Percentiles rank a stretch among this genome's conserved stretches.
Conservation (phyloP, 2,329 filamentous ascomycete genomes). For the Stagonosporopsis rhizophila region DNA sequence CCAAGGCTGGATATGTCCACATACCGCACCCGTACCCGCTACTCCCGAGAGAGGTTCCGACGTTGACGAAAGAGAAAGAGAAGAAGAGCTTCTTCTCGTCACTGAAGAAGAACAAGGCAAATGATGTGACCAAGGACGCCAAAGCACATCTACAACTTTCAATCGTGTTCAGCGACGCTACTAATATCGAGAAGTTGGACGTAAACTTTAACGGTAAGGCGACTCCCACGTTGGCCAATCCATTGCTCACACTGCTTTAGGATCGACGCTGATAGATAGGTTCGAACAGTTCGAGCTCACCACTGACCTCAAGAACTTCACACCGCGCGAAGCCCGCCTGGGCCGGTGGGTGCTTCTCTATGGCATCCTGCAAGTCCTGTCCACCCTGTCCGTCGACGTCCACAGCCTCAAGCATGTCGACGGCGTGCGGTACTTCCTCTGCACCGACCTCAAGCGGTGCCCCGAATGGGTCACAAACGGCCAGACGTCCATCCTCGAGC, state of each 20-base stretch:
- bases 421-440: conserved; percentile 51
- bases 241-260: conserved; percentile 21
- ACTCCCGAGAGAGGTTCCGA: conserved; percentile 56
- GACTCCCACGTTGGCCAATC: neutral
- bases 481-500: conserved; percentile 37
- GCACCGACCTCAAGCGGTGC: conserved; percentile 47
- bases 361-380: conserved; percentile 52
- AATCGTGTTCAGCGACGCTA: conserved; percentile 51
- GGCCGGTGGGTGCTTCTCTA: conserved; percentile 55
- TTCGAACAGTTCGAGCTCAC: conserved; percentile 52
- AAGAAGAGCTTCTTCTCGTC: conserved; percentile 43
- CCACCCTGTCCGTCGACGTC: conserved; percentile 52
- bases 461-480: conserved; percentile 47
- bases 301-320: conserved; percentile 39
- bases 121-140: conserved; percentile 42
- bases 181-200: conserved; percentile 50
- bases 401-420: conserved; percentile 47
- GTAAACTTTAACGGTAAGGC: conserved; percentile 45
- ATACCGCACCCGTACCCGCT: conserved; percentile 69
- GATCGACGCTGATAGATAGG: conserved; percentile 50
- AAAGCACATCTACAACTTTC: conserved; percentile 51
- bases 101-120: conserved; percentile 46
- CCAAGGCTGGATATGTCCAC: conserved; percentile 60
- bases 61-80: conserved; percentile 33
- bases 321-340: conserved; percentile 52